These are phyloP conservation scores for Asterophora parasitica DNA, from an alignment of 768 basidiomycete species.

Conservation along the genomic window DNA sequence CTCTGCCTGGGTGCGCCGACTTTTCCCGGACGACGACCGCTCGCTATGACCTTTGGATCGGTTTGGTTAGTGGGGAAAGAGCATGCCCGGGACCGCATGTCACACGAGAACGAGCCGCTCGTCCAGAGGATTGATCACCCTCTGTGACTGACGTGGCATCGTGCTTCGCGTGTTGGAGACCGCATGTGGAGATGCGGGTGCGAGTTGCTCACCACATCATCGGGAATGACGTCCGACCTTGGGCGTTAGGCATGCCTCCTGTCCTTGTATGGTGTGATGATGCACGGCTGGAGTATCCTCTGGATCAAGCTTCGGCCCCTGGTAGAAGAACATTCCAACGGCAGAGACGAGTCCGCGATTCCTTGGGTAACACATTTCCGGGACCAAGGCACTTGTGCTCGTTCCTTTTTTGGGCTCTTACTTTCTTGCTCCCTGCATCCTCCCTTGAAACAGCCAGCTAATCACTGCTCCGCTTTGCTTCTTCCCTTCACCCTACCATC, in stretches of 20 bases:
- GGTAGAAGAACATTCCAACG: conserved; percentile 10
- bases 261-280: not conserved
- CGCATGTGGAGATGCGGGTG: not conserved
- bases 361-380: conserved; percentile 32
- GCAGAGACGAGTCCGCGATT: conserved; percentile 41
- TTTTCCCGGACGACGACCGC: conserved; percentile 15
- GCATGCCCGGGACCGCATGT: not conserved
- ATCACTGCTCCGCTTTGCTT: conserved; percentile 40
- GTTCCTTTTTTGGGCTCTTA: conserved; percentile 29
- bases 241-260: not conserved
- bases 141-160: conserved; percentile 4
- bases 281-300: not conserved
- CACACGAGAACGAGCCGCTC: conserved; percentile 1
- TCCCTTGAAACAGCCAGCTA: conserved; percentile 43
- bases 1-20: conserved; percentile 28
- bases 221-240: not conserved
- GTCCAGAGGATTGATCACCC: conserved; percentile 13
- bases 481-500: conserved; percentile 30
- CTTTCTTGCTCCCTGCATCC: conserved; percentile 33
- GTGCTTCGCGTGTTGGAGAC: not conserved
- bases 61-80: not conserved
- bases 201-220: conserved; percentile 1
- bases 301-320: conserved; percentile 13
- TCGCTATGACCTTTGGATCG: conserved; percentile 21
- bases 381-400: conserved; percentile 18